phyloP scores from a whole-genome alignment of 179 eudicot species.

The Spergularia azorica region DNA sequence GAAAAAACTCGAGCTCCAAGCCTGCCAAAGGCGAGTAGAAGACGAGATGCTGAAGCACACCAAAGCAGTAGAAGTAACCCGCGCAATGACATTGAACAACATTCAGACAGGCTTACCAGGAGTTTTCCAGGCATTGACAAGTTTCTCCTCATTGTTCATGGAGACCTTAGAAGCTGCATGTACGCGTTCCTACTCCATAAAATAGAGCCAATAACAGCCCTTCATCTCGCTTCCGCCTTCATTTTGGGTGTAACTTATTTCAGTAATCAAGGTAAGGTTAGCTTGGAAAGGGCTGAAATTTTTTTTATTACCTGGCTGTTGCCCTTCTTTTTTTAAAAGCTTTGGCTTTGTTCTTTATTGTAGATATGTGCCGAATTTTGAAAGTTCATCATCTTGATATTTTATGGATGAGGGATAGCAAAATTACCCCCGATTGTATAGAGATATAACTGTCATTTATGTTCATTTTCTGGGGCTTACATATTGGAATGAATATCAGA shows the following conservation, averaged over 20 bases:
- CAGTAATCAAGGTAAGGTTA: constrained; percentile 28
- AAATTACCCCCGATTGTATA: constrained; percentile 36
- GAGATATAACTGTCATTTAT: constrained; percentile 44
- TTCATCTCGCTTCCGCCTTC: neutral
- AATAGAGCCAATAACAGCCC: constrained; percentile 31
- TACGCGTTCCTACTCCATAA: constrained; percentile 72
- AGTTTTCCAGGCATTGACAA: constrained; percentile 88
- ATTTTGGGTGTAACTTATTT: constrained; percentile 20
- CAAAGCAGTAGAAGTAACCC: constrained; percentile 85
- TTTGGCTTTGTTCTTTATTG: constrained; percentile 32
- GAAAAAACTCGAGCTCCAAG: constrained; percentile 78
- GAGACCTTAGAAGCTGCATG: constrained; percentile 74
- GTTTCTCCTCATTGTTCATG: constrained; percentile 70
- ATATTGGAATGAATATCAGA: constrained; percentile 18
- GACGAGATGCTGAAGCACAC: constrained; percentile 84
- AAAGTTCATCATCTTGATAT: constrained; percentile 30
- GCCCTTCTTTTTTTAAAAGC: constrained; percentile 20
- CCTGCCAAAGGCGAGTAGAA: constrained; percentile 75
- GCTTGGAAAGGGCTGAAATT: constrained; percentile 32
- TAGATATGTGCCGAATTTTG: constrained; percentile 65
- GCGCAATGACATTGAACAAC: constrained; percentile 88
- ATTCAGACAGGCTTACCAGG: constrained; percentile 90
- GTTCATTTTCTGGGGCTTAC: constrained; percentile 24
- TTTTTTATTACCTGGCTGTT: constrained; percentile 20
- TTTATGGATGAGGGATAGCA: constrained; percentile 29